Evolutionary conservation across 2,329 filamentous ascomycete species (phyloP).

Genomic region (Calonectria pseudoturangicola): DNA sequence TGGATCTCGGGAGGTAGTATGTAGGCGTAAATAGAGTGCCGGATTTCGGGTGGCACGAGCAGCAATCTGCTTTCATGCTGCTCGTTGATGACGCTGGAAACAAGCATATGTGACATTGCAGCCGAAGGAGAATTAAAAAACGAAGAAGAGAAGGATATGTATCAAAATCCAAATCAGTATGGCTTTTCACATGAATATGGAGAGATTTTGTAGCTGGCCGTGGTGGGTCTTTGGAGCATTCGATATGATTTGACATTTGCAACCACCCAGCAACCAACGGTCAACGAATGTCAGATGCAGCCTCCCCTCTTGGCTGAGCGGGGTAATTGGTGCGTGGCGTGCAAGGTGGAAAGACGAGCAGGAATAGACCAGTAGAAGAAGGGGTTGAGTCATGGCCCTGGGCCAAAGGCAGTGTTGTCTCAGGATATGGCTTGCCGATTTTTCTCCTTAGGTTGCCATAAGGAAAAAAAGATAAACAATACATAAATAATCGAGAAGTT

Average conservation of each 20-base stretch:
- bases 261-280: not conserved
- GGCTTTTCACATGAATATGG: no score
- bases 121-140: not conserved
- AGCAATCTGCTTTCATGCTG: slow-evolving; percentile 2
- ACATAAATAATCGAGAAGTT: no score
- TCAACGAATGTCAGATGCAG: not conserved
- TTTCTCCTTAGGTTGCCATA: no score
- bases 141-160: no score
- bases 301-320: not conserved
- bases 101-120: not conserved
- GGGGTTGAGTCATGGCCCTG: not conserved
- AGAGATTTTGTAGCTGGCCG: not conserved
- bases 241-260: no score
- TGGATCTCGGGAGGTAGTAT: not conserved
- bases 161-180: no score
- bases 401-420: not conserved
- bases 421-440: not conserved
- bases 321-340: not conserved
- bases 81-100: not conserved
- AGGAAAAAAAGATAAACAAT: no score
- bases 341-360: not conserved
- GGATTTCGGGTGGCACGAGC: not conserved
- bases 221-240: no score
- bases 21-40: not conserved
- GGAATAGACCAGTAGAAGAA: not conserved